These are phyloP conservation scores for Drechmeria coniospora DNA, from an alignment of 2,329 filamentous ascomycete genomes.

Conservation along the genomic window DNA sequence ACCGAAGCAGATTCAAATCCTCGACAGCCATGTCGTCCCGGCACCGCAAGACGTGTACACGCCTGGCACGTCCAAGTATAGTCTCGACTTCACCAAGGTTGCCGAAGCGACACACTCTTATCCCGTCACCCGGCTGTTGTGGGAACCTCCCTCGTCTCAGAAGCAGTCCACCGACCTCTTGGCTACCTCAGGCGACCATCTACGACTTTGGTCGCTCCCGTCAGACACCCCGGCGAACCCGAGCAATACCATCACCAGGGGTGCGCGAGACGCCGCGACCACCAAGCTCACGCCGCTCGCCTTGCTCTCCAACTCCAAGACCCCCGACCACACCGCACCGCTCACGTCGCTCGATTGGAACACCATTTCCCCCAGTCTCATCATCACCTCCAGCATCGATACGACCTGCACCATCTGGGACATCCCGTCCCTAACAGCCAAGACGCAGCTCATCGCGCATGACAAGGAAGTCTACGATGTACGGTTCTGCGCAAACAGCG, in stretches of 20 bases:
- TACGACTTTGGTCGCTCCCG: conserved; percentile 86
- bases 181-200: conserved; percentile 86
- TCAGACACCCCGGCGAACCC: conserved; percentile 40
- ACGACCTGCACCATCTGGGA: conserved; percentile 99
- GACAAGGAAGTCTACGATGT: conserved; percentile 99
- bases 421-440: conserved; percentile 91
- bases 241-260: conserved; percentile 53
- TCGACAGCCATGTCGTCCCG: conserved; percentile 67
- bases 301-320: conserved; percentile 92
- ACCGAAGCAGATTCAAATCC: conserved; percentile 72
- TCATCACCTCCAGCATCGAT: conserved; percentile 97
- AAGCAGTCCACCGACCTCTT: conserved; percentile 92
- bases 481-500: conserved; percentile 90
- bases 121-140: conserved; percentile 84
- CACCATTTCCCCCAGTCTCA: conserved; percentile 86
- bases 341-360: conserved; percentile 98
- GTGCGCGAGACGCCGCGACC: conserved; percentile 39
- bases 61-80: conserved; percentile 56
- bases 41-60: conserved; percentile 54
- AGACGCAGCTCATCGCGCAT: conserved; percentile 95
- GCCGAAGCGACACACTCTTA: conserved; percentile 97
- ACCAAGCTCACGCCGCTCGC: conserved; percentile 84
- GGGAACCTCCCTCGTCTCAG: conserved; percentile 88
- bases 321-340: conserved; percentile 91
- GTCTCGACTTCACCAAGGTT: conserved; percentile 79